Conservation (phyloP, 371 early-diverging fungal genomes). For the Lichtheimia hyalospora region DNA sequence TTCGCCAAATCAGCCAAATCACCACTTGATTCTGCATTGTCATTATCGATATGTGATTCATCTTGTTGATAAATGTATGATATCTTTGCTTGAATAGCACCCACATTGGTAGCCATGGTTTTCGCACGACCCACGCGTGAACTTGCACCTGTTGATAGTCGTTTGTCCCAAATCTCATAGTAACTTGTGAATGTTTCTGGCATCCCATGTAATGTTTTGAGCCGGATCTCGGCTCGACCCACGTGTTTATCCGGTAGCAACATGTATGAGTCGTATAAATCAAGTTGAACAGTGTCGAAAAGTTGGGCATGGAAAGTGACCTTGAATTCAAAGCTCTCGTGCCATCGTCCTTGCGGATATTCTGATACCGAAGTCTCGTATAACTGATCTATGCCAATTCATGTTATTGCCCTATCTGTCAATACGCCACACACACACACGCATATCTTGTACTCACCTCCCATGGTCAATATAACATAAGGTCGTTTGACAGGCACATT, state of each 20-base stretch:
- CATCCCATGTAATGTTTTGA: slow-evolving; percentile 60
- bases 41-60: neutral
- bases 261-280: slow-evolving; percentile 63
- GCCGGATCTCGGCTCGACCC: slow-evolving; percentile 74
- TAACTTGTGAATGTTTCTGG: slow-evolving; percentile 68
- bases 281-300: slow-evolving; percentile 72
- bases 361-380: slow-evolving; percentile 70
- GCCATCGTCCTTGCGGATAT: slow-evolving; percentile 66
- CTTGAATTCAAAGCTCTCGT: slow-evolving; percentile 72
- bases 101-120: slow-evolving; percentile 58
- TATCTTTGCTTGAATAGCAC: slow-evolving; percentile 67
- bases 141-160: slow-evolving; percentile 52
- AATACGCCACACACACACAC: neutral
- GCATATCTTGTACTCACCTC: slow-evolving; percentile 33
- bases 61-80: slow-evolving; percentile 61
- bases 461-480: slow-evolving; percentile 43
- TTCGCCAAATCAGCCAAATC: neutral
- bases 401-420: neutral
- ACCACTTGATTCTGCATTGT: neutral
- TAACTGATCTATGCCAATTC: slow-evolving; percentile 50
- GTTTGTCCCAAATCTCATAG: slow-evolving; percentile 69
- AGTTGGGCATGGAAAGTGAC: slow-evolving; percentile 80
- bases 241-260: slow-evolving; percentile 70
- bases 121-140: slow-evolving; percentile 54
- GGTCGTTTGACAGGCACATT: slow-evolving; percentile 40